Percentiles rank a stretch among this genome's conserved stretches.
Evolutionary conservation across 192 early-diverging fungal species (phyloP).

Genomic region (Linnemannia elongata): DNA sequence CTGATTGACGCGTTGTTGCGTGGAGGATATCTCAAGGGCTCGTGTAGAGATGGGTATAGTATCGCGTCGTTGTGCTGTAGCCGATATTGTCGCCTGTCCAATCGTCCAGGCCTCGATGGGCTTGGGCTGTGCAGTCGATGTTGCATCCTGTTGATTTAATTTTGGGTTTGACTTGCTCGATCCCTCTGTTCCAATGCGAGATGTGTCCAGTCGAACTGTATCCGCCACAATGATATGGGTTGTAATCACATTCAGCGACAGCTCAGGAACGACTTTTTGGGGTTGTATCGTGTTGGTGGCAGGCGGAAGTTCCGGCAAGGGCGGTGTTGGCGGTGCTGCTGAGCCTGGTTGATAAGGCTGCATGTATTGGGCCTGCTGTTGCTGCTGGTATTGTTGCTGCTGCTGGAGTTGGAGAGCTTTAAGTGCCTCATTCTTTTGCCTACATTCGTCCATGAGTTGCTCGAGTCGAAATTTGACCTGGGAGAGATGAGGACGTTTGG

Average conservation of each 20-base stretch:
- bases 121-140: background rate
- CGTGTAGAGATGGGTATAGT: constrained; percentile 44
- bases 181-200: constrained; percentile 8
- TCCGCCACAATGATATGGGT: constrained; percentile 31
- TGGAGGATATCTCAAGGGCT: constrained; percentile 14
- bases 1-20: constrained; percentile 7
- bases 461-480: constrained; percentile 44
- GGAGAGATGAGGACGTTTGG: constrained; percentile 42
- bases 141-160: background rate
- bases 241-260: constrained; percentile 3
- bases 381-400: constrained; percentile 39
- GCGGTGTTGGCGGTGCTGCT: constrained; percentile 27
- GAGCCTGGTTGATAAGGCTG: constrained; percentile 24
- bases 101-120: constrained; percentile 49
- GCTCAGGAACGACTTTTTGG: background rate
- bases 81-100: constrained; percentile 18
- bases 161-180: background rate
- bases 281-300: background rate
- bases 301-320: constrained; percentile 8
- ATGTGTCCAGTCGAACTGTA: constrained; percentile 4
- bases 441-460: constrained; percentile 35
- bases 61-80: constrained; percentile 29
- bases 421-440: constrained; percentile 15
- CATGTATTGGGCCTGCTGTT: constrained; percentile 30
- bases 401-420: constrained; percentile 24